Conservation (phyloP, 257 asterid species). For the Nicotiana benthamiana region DNA sequence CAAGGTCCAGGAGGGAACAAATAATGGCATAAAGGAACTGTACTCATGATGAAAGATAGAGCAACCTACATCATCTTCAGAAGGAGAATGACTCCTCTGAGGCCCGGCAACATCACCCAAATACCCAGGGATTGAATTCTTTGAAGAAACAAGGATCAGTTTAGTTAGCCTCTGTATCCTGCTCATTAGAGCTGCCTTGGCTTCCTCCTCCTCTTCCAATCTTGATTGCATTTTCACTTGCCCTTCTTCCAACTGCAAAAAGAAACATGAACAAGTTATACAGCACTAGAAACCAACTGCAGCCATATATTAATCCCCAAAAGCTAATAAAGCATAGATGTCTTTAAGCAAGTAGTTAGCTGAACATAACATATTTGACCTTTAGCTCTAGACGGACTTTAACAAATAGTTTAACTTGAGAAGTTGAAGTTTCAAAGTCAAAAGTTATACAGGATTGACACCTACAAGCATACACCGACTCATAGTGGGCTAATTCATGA, state of each 20-base stretch:
- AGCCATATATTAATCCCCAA: background rate
- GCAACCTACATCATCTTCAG: conserved; percentile 70
- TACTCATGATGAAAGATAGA: conserved; percentile 5
- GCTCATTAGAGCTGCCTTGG: conserved; percentile 95
- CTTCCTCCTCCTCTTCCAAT: conserved; percentile 99
- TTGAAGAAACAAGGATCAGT: conserved; percentile 92
- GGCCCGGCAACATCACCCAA: conserved; percentile 50
- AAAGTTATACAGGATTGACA: conserved; percentile 71
- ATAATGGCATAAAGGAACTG: background rate
- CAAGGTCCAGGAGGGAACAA: background rate
- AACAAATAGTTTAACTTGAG: background rate
- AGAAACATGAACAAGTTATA: background rate
- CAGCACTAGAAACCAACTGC: background rate
- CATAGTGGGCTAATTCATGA: too few relatives aligned
- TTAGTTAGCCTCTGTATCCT: conserved; percentile 96
- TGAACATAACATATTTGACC: background rate
- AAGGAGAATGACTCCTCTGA: conserved; percentile 52
- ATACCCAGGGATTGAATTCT: conserved; percentile 61
- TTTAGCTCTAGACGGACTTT: background rate
- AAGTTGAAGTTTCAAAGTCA: conserved; percentile 57
- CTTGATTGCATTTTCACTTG: conserved; percentile 98
- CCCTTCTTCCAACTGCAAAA: conserved; percentile 86
- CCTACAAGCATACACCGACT: conserved; percentile 39
- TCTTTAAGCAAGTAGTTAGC: background rate
- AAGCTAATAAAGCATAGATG: background rate